Evolutionary conservation across 2,329 filamentous ascomycete genomes (phyloP).

Genomic region (Exserohilum turcica): DNA sequence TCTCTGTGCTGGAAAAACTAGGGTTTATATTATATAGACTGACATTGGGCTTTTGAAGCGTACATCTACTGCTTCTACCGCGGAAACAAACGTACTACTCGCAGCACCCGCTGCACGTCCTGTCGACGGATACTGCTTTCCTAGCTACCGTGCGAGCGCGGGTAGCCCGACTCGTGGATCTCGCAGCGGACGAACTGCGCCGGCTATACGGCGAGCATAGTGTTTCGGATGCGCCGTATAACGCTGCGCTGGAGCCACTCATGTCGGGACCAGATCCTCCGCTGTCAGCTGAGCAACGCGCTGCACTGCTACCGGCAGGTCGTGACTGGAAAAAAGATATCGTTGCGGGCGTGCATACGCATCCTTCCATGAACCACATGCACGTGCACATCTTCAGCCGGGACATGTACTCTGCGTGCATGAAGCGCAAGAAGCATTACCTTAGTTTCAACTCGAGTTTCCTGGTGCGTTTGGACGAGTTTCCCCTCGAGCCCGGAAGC

Average conservation of each 20-base stretch:
- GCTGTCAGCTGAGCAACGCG: slow-evolving; percentile 50
- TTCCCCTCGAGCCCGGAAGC: slow-evolving; percentile 74
- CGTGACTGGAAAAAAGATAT: slow-evolving; percentile 80
- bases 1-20: too few species aligned
- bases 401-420: slow-evolving; percentile 72
- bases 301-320: slow-evolving; percentile 60
- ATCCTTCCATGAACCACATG: slow-evolving; percentile 88
- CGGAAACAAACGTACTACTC: slow-evolving; percentile 65
- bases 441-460: slow-evolving; percentile 89
- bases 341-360: slow-evolving; percentile 79
- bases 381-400: slow-evolving; percentile 86
- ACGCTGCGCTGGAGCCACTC: slow-evolving; percentile 55
- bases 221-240: slow-evolving; percentile 64
- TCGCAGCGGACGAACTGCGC: slow-evolving; percentile 77
- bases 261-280: slow-evolving; percentile 55
- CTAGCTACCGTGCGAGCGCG: slow-evolving; percentile 67
- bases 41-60: slow-evolving; percentile 52
- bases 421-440: slow-evolving; percentile 88
- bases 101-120: slow-evolving; percentile 76
- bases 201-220: slow-evolving; percentile 70
- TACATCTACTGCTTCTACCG: slow-evolving; percentile 88
- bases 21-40: too few species aligned
- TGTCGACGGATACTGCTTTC: slow-evolving; percentile 69
- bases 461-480: slow-evolving; percentile 76
- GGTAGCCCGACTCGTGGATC: slow-evolving; percentile 61